Conservation (phyloP, 768 basidiomycete species). For the Suillus decipiens region DNA sequence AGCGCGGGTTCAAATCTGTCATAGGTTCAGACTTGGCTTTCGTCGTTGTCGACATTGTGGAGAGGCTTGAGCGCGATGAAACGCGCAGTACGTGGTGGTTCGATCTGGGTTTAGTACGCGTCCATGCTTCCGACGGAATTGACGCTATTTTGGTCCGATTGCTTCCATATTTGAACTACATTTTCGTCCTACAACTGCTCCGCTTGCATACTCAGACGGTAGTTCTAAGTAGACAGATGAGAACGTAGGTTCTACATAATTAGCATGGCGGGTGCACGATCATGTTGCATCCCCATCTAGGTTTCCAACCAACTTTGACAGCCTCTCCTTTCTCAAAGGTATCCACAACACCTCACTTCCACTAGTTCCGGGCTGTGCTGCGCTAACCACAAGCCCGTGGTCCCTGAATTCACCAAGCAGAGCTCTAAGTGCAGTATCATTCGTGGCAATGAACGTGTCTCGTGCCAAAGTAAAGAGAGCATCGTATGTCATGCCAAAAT, state of each 20-base stretch:
- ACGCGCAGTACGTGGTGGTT: neutral
- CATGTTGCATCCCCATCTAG: constrained; percentile 19
- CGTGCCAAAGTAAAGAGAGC: constrained; percentile 72
- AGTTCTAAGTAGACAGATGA: neutral
- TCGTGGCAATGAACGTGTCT: constrained; percentile 86
- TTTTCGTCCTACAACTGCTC: neutral
- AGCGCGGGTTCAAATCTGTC: constrained; percentile 60
- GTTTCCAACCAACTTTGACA: constrained; percentile 47
- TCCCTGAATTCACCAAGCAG: constrained; percentile 90
- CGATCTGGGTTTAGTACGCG: neutral
- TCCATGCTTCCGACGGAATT: neutral
- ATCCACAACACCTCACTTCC: constrained; percentile 80
- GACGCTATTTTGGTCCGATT: constrained; percentile 1
- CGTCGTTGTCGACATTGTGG: constrained; percentile 22
- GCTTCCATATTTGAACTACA: constrained; percentile 1
- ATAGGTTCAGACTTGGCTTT: constrained; percentile 14
- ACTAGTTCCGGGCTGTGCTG: constrained; percentile 42
- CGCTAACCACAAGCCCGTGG: constrained; percentile 76
- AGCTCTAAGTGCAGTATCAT: constrained; percentile 79
- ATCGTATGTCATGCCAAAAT: constrained; percentile 62
- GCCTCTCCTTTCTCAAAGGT: constrained; percentile 75
- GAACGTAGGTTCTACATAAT: neutral
- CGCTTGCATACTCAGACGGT: neutral
- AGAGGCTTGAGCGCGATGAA: neutral
- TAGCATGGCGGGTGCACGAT: neutral